Conservation (phyloP, 768 basidiomycete genomes). For the Dacryopinax primogenitus region DNA sequence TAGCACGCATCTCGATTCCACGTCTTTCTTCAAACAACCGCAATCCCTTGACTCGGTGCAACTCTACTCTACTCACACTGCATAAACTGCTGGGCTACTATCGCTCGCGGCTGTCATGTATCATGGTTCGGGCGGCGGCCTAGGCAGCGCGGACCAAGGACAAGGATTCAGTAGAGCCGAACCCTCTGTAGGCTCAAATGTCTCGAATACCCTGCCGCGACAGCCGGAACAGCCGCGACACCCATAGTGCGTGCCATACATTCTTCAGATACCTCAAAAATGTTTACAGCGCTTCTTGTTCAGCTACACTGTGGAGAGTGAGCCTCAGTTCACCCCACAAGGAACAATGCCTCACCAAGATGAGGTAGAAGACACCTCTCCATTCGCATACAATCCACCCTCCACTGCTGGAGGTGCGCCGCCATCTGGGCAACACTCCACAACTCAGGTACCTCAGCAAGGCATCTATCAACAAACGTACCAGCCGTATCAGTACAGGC, state of each 20-base stretch:
- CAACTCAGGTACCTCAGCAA: not conserved
- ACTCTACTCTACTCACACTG: not conserved
- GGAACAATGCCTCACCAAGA: not conserved
- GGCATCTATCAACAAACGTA: not conserved
- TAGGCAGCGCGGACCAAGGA: not conserved
- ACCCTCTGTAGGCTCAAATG: not conserved
- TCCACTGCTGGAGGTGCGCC: not conserved
- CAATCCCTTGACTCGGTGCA: not conserved
- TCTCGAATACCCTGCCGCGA: not conserved
- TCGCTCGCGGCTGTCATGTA: not conserved
- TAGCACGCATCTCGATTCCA: not conserved
- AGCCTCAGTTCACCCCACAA: not conserved
- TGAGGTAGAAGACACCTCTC: not conserved
- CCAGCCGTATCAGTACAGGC: not conserved
- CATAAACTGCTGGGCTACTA: not conserved
- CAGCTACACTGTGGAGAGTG: not conserved
- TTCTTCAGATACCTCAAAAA: not conserved
- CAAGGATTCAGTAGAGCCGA: not conserved
- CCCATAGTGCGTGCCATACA: not conserved
- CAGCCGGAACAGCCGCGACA: constrained; percentile 1
- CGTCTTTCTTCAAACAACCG: not conserved
- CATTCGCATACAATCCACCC: not conserved
- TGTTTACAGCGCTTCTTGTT: not conserved
- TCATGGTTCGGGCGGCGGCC: not conserved
- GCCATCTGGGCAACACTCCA: not conserved